These are phyloP conservation scores for Candida labiduridarum DNA, from an alignment of 1,139 yeast genomes.

Conservation along the genomic window DNA sequence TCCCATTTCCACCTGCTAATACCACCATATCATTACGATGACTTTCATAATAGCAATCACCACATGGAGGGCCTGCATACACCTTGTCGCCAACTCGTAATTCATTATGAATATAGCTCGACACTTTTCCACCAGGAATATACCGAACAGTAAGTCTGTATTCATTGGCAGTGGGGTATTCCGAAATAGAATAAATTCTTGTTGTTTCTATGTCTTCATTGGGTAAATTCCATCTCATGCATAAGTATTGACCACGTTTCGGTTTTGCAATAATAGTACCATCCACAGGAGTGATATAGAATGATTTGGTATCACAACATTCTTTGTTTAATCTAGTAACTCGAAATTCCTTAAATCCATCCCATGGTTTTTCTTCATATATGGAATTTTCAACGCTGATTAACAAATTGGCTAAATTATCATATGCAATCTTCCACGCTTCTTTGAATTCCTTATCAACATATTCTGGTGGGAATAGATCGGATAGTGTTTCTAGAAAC, in stretches of 20 bases:
- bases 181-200: slow-evolving; percentile 57
- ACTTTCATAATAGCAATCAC: slow-evolving; percentile 45
- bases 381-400: slow-evolving; percentile 55
- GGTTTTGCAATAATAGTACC: slow-evolving; percentile 37
- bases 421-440: slow-evolving; percentile 70
- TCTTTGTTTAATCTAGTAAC: slow-evolving; percentile 48
- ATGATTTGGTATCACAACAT: slow-evolving; percentile 51
- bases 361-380: slow-evolving; percentile 55
- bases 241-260: slow-evolving; percentile 62
- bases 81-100: slow-evolving; percentile 53
- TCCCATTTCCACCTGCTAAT: slow-evolving; percentile 68
- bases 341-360: slow-evolving; percentile 54
- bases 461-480: slow-evolving; percentile 54
- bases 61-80: slow-evolving; percentile 61
- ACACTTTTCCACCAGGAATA: slow-evolving; percentile 50
- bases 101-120: slow-evolving; percentile 51
- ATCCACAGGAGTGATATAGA: slow-evolving; percentile 52
- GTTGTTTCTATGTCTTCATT: slow-evolving; percentile 34
- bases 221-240: slow-evolving; percentile 45
- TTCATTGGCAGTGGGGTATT: slow-evolving; percentile 29
- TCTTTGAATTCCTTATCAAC: slow-evolving; percentile 59
- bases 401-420: slow-evolving; percentile 60
- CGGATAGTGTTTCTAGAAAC: slow-evolving; percentile 54
- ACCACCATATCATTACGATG: slow-evolving; percentile 41
- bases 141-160: slow-evolving; percentile 58